Base-by-base conservation (phyloP, 306 rosid genomes). In the Quercus suber region DNA sequence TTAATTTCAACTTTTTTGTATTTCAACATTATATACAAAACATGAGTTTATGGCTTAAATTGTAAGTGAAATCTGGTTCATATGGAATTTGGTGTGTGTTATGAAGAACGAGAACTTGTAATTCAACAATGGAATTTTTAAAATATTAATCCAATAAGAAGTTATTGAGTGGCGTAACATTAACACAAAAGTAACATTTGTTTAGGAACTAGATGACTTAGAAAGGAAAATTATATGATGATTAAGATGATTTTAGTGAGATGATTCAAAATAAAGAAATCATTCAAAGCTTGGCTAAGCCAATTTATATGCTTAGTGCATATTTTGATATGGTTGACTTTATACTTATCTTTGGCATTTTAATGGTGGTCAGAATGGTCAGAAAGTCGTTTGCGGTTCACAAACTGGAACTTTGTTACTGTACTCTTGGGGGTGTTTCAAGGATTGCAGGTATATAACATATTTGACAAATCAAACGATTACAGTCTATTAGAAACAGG, bases 381-480 rank as follows among this genome's bases (percentile, higher is more conserved):
- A 91, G 73, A 94, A 92, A 86, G 90, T 94, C 78, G 87, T 94
- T 67, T 94, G 98, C 28, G 96, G 93, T 76, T 86, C 98, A 73
- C 97, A 94, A 83, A 80, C 79, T 81, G 98, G 97, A 81, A 82
- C 80, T 73, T 69, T 94, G 13, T 81, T 94, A 28, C 79, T 94
- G 74, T 94, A 94, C 81, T 90, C 98, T 8, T 94, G 97, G 97
- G 98, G 97, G 59, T 89, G 73, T 89, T 91, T 92, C 91, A 88
- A 88, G 88, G 97, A 94, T 81, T 91, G 97, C 84, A 94, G 98
- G 98, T 94, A 79, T 65, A 9, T 45, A 37, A 71, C 27, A 49
- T 82, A 33, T 70, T 65, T 57, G 45, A 69, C 43, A 19, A 55
- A 23, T 73, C 27, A 17, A 49, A 45, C 35, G 51, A 28, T 4